phyloP scores from a whole-genome alignment of 1,284 basidiomycete species.

The Schizopora paradoxa region DNA sequence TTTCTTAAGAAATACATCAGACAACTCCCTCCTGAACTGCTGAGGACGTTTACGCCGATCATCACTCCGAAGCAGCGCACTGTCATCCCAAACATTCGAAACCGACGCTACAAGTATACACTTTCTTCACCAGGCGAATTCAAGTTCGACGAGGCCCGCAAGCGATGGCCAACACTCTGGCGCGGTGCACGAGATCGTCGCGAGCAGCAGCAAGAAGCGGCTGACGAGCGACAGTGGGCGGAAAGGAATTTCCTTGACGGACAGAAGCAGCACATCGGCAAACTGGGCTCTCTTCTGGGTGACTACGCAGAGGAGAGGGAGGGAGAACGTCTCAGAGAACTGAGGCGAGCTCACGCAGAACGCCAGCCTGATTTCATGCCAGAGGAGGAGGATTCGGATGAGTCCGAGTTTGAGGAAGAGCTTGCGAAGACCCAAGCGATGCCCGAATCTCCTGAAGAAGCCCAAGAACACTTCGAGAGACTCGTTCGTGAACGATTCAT shows the following conservation, averaged over 20 bases:
- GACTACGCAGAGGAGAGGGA: slow-evolving; percentile 73
- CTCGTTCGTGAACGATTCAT: slow-evolving; percentile 64
- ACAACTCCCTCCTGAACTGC: slow-evolving; percentile 63
- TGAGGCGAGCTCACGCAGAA: slow-evolving; percentile 39
- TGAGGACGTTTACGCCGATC: slow-evolving; percentile 50
- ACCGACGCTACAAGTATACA: slow-evolving; percentile 59
- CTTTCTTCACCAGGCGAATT: slow-evolving; percentile 50
- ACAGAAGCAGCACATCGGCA: slow-evolving; percentile 55
- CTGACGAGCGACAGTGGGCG: slow-evolving; percentile 67
- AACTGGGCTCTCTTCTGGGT: slow-evolving; percentile 57
- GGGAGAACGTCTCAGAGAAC: slow-evolving; percentile 48
- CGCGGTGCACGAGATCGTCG: slow-evolving; percentile 43
- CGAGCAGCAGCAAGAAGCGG: slow-evolving; percentile 44
- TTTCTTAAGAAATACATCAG: slow-evolving; percentile 58
- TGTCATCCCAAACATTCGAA: slow-evolving; percentile 55
- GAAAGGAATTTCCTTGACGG: slow-evolving; percentile 57
- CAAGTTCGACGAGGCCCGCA: slow-evolving; percentile 43
- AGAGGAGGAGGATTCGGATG: slow-evolving; percentile 59
- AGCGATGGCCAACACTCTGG: slow-evolving; percentile 63
- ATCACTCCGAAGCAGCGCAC: slow-evolving; percentile 66
- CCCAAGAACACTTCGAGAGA: slow-evolving; percentile 48
- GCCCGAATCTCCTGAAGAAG: slow-evolving; percentile 40
- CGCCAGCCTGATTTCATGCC: slow-evolving; percentile 56
- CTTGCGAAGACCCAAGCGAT: slow-evolving; percentile 24
- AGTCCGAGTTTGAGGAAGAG: slow-evolving; percentile 31